Evolutionary conservation across 495 filamentous ascomycete species (phyloP), one percentile per base, ranked within the genome.

Genomic region (Aspergillus baeticus): DNA sequence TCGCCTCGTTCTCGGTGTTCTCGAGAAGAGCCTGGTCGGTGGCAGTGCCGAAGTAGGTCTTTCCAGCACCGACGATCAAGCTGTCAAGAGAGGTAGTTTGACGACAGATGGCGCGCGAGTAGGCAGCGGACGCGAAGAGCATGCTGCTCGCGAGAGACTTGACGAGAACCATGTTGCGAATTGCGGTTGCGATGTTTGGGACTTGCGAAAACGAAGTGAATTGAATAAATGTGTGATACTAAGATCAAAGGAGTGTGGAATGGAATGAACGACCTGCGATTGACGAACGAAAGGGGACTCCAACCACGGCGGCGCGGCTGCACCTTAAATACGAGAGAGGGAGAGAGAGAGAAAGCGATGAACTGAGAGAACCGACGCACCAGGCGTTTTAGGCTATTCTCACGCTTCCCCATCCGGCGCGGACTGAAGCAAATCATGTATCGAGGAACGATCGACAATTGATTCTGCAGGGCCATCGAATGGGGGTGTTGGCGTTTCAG

Each of bases 31-130:
- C 42, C 20, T 57, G 60, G 36, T 71, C 69, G 14, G 63, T 35
- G 43, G 37, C 45, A 13, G 69, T 69, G 22, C 69, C 69, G 17
- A 62, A 58, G 57, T 66, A 66, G 11, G 35, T 35, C 44, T 63
- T 66, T 1, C 60, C 63, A 17, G 59, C 48, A 22, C 48, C 54
- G 10, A 48, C 45, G 29, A 66, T 58, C n/a, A 46, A 49, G 1
- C 47, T 50, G 26, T 66, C 50, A 26, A 66, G 37, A 15, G 46
- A 55, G 5, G 36, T 15, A 1, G 62, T 13, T 10, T 49, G 46
- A 11, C 46, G 46, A 20, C 31, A 17, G 17, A 33, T 13, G 33
- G 18, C 2, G 20, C 46, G 11, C 31, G 10, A 35, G 46, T 29
- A 54, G 3, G 54, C 59, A 17, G 57, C 33, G 13, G 59, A 50